Percentiles rank a stretch among this genome's conserved stretches.
Conservation (phyloP, 192 early-diverging fungal species). For the Coemansia sp. region DNA sequence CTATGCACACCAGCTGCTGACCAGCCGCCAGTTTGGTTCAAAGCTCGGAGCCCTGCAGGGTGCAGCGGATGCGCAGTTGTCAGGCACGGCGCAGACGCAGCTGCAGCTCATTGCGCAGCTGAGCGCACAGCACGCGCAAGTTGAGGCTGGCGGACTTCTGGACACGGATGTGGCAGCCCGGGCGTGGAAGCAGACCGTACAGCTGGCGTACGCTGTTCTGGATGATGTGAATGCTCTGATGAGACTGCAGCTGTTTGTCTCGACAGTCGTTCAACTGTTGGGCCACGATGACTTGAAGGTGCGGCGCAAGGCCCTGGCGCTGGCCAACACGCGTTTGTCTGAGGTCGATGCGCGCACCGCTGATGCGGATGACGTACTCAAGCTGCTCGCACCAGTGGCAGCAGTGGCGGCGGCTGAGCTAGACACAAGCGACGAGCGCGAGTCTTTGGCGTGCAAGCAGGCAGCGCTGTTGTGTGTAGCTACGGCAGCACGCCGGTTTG, state of each 20-base stretch:
- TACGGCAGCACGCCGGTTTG: constrained; percentile 67
- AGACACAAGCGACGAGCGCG: constrained; percentile 39
- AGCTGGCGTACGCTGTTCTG: constrained; percentile 65
- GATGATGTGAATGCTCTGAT: constrained; percentile 74
- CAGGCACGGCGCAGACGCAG: constrained; percentile 13
- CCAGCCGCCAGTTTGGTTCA: constrained; percentile 28
- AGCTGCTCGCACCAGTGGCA: constrained; percentile 30
- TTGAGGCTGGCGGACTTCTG: constrained; percentile 14
- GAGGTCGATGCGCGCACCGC: constrained; percentile 4
- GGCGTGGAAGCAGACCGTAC: constrained; percentile 50
- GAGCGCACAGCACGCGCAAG: constrained; percentile 15
- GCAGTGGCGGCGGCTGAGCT: constrained; percentile 10
- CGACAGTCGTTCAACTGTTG: constrained; percentile 63
- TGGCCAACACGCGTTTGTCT: constrained; percentile 69
- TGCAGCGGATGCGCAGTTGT: constrained; percentile 13
- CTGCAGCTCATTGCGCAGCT: constrained; percentile 28
- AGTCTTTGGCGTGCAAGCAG: constrained; percentile 58
- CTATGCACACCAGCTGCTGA: constrained; percentile 47
- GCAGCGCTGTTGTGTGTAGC: constrained; percentile 76
- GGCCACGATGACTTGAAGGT: constrained; percentile 60
- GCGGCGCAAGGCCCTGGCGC: constrained; percentile 68
- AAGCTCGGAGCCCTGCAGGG: background rate
- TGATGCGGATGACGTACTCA: constrained; percentile 35
- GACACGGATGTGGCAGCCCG: constrained; percentile 18
- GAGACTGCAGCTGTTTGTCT: constrained; percentile 70